phyloP scores from a whole-genome alignment of 2,329 filamentous ascomycete genomes.

The Colletotrichum limetticola region DNA sequence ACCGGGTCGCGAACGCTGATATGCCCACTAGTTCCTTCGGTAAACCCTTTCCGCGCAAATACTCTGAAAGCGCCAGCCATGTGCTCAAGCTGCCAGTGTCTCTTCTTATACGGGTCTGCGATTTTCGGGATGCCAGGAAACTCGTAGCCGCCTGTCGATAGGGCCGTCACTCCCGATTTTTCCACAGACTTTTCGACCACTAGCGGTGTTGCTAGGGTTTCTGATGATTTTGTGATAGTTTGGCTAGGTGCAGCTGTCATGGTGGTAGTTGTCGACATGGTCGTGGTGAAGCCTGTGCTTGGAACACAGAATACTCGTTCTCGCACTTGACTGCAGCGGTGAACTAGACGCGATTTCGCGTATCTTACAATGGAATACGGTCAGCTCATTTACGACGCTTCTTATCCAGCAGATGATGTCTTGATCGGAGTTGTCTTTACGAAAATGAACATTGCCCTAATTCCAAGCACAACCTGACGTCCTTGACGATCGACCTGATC shows the following conservation, averaged over 20 bases:
- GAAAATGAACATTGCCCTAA: background rate
- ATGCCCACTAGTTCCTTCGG: conserved; percentile 73
- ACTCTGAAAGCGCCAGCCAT: conserved; percentile 59
- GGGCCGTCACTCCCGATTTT: conserved; percentile 1
- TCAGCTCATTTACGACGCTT: background rate
- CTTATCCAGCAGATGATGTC: background rate
- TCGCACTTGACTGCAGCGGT: background rate
- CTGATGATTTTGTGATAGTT: no score
- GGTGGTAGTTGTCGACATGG: background rate
- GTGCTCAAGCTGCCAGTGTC: conserved; percentile 50
- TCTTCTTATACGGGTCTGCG: conserved; percentile 48
- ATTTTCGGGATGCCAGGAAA: conserved; percentile 67
- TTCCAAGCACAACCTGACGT: background rate
- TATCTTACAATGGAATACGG: background rate
- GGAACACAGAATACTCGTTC: background rate
- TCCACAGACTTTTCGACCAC: background rate
- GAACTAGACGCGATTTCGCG: background rate
- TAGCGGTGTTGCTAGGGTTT: no score
- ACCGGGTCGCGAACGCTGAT: conserved; percentile 73
- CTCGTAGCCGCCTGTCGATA: conserved; percentile 41
- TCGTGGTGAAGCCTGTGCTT: background rate
- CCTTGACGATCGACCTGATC: background rate
- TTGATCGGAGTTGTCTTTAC: background rate
- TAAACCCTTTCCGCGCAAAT: conserved; percentile 60
- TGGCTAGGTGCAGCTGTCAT: background rate